Conservation (phyloP, 2,329 filamentous ascomycete species). For the Diplocarpon mali region DNA sequence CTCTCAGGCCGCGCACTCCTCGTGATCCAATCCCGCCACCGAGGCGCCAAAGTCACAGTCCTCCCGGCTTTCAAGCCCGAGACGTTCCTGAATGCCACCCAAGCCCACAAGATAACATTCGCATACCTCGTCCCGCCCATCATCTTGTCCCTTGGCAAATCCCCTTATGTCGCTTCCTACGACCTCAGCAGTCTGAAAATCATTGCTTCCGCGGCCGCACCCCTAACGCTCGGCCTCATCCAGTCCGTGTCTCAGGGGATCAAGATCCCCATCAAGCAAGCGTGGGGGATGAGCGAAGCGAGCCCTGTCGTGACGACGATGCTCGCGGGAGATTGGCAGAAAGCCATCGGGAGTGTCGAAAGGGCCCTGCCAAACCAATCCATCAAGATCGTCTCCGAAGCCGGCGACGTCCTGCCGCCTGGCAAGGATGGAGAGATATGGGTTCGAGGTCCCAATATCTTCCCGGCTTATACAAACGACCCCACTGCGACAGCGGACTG, state of each 20-base stretch:
- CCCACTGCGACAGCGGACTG: constrained; percentile 56
- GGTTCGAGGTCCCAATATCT: constrained; percentile 51
- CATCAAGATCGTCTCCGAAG: constrained; percentile 58
- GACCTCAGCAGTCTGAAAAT: constrained; percentile 68
- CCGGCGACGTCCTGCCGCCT: constrained; percentile 31
- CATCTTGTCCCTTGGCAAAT: constrained; percentile 65
- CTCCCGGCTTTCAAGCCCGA: constrained; percentile 71
- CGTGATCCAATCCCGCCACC: constrained; percentile 53
- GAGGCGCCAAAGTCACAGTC: constrained; percentile 54
- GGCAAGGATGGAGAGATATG: constrained; percentile 61
- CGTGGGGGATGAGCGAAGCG: constrained; percentile 82
- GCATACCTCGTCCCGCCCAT: constrained; percentile 74
- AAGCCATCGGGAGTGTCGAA: constrained; percentile 74
- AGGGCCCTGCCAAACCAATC: constrained; percentile 65
- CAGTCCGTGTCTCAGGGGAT: constrained; percentile 61
- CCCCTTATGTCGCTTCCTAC: constrained; percentile 65
- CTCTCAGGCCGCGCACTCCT: constrained; percentile 45
- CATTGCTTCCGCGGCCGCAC: constrained; percentile 76
- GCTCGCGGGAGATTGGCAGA: constrained; percentile 5
- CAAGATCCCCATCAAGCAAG: constrained; percentile 72
- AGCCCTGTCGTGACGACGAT: constrained; percentile 57
- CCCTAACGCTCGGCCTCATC: constrained; percentile 67
- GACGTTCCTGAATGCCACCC: constrained; percentile 62
- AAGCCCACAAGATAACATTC: constrained; percentile 63
- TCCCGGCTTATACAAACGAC: constrained; percentile 46